Percentiles rank a stretch among this genome's conserved stretches.
These are phyloP conservation scores for Dactylellina leptospora DNA, from an alignment of 2,329 filamentous ascomycete species.

Conservation along the genomic window DNA sequence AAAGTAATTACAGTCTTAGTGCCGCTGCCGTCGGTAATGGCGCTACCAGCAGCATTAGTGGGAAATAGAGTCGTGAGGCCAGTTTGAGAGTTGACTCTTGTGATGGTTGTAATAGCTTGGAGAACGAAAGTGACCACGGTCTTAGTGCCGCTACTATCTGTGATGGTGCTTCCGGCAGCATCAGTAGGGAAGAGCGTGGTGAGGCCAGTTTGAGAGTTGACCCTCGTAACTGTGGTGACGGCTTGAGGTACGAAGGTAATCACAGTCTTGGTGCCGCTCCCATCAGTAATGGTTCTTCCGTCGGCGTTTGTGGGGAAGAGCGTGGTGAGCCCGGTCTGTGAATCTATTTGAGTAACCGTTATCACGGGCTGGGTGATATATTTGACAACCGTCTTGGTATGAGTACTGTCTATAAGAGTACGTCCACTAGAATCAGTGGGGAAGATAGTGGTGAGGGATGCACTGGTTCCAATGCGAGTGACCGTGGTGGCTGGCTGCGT, in stretches of 20 bases:
- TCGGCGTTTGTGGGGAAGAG: neutral
- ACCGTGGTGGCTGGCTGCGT: no score
- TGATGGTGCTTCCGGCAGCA: neutral
- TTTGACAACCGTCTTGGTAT: no score
- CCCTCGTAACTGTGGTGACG: neutral
- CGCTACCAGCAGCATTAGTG: neutral
- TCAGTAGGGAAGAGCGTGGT: neutral
- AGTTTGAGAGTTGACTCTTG: neutral
- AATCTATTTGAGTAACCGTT: neutral
- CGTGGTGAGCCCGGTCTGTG: neutral
- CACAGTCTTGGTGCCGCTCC: neutral
- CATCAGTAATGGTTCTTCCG: neutral
- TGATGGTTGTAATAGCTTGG: neutral
- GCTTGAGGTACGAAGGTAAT: no score
- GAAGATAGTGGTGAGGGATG: no score
- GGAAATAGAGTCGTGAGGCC: neutral
- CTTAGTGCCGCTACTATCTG: neutral
- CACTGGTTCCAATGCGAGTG: no score
- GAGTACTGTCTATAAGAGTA: no score
- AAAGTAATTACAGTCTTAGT: neutral
- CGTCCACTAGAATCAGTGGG: no score
- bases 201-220: neutral
- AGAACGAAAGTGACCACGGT: neutral
- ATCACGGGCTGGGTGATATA: neutral
- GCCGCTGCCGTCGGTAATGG: neutral